Conservation (phyloP, 306 rosid species). For the Sindora glabra region DNA sequence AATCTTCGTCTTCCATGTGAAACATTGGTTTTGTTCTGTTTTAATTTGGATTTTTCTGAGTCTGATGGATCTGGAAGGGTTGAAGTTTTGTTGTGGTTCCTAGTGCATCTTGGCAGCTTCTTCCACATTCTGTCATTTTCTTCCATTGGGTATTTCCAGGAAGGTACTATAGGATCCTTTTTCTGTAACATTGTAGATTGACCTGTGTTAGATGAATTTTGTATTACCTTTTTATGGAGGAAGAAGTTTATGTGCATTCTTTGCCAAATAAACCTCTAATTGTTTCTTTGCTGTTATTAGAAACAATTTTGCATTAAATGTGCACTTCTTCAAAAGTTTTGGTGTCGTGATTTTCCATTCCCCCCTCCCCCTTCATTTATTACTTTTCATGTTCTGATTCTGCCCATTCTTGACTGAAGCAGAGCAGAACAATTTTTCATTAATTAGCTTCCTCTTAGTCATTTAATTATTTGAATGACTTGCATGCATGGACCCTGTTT, state of each 20-base stretch:
- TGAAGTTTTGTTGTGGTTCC: constrained; percentile 3
- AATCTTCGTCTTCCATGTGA: constrained; percentile 10
- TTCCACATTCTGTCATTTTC: constrained; percentile 6
- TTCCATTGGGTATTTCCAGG: constrained; percentile 7
- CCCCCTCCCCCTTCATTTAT: too few species aligned
- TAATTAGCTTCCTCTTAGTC: neutral
- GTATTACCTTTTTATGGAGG: constrained; percentile 1
- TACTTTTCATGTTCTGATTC: too few species aligned
- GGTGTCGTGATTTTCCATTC: too few species aligned
- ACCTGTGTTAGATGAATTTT: constrained; percentile 23
- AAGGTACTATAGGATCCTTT: constrained; percentile 21
- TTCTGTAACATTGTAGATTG: constrained; percentile 24
- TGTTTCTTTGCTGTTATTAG: neutral
- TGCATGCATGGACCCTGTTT: neutral
- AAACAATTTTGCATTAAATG: neutral
- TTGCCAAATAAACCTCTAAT: neutral
- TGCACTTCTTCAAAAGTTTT: neutral
- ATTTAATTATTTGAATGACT: too few species aligned
- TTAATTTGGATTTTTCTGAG: constrained; percentile 17
- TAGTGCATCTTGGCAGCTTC: constrained; percentile 13
- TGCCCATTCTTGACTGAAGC: too few species aligned
- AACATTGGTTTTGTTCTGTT: constrained; percentile 1
- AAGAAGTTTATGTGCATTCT: neutral
- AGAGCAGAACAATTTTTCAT: neutral
- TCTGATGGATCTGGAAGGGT: constrained; percentile 11